These are phyloP conservation scores for Acacia confusa DNA, from an alignment of 306 rosid species.

Conservation along the genomic window DNA sequence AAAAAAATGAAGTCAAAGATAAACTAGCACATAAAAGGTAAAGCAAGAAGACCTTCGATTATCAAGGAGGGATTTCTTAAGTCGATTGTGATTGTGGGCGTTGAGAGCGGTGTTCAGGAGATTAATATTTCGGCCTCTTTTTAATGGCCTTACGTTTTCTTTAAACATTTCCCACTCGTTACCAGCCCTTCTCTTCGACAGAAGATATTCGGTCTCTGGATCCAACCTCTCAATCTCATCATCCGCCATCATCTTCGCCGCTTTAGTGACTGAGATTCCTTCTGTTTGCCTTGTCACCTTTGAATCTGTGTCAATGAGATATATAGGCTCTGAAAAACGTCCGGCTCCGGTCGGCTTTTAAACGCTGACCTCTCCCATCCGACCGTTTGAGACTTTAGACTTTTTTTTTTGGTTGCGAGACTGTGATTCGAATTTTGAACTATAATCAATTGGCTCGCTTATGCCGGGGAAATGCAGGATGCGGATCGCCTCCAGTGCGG, in stretches of 20 bases:
- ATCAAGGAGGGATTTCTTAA: constrained; percentile 57
- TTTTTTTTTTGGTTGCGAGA: not conserved
- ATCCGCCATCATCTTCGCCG: constrained; percentile 36
- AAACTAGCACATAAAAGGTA: not conserved
- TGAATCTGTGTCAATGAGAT: not conserved
- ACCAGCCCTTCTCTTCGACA: constrained; percentile 60
- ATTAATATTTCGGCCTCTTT: constrained; percentile 81
- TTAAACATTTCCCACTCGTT: constrained; percentile 91
- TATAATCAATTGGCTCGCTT: not conserved
- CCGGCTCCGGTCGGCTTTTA: too few relatives aligned
- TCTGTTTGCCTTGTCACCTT: not conserved
- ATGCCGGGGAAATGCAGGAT: not conserved
- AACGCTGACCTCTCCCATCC: too few relatives aligned
- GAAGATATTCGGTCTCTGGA: constrained; percentile 78
- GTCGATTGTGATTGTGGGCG: constrained; percentile 52
- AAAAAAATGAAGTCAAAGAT: not conserved
- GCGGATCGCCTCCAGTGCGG: not conserved
- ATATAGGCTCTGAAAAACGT: not conserved
- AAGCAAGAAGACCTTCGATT: constrained; percentile 53
- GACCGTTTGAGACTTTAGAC: not conserved
- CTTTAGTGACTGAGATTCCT: not conserved
- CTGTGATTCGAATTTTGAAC: not conserved
- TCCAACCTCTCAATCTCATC: constrained; percentile 41
- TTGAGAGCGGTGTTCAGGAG: constrained; percentile 71
- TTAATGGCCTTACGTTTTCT: constrained; percentile 90